These are phyloP conservation scores for Sordariomycetes sp. DNA, from an alignment of 2,329 filamentous ascomycete species.

Conservation along the genomic window DNA sequence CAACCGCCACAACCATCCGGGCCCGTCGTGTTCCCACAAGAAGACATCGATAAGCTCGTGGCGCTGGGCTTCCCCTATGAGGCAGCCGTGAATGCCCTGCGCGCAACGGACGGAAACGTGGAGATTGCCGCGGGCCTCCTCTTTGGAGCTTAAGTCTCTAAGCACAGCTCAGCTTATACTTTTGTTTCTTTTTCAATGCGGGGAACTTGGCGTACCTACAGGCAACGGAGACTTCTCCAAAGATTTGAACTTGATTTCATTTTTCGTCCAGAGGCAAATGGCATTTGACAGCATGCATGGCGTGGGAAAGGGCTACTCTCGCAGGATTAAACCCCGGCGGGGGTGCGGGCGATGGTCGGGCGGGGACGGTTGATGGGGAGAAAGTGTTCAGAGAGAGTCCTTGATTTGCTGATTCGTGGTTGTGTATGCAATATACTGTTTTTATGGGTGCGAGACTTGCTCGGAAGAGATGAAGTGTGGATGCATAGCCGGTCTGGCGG, in stretches of 20 bases:
- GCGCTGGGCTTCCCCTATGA: slow-evolving; percentile 65
- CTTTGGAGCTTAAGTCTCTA: slow-evolving; percentile 31
- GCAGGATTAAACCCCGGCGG: background rate
- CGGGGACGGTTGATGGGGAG: too few species aligned
- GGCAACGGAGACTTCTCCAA: slow-evolving; percentile 2
- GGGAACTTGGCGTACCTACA: background rate
- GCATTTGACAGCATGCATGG: slow-evolving; percentile 3
- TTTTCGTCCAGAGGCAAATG: background rate
- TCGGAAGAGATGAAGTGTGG: too few species aligned
- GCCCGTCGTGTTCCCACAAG: slow-evolving; percentile 30
- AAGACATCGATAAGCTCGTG: slow-evolving; percentile 62
- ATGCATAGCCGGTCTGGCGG: too few species aligned
- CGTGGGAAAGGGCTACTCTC: background rate
- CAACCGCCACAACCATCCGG: slow-evolving; percentile 12
- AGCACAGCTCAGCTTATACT: background rate
- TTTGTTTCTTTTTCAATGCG: background rate
- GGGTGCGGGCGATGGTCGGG: too few species aligned
- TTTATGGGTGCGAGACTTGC: too few species aligned
- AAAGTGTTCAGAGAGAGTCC: background rate
- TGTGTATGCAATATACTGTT: too few species aligned
- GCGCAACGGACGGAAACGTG: slow-evolving; percentile 74
- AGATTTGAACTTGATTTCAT: background rate
- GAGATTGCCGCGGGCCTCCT: slow-evolving; percentile 79
- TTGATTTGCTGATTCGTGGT: background rate
- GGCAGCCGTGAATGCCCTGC: slow-evolving; percentile 66